Conservation (phyloP, 1,284 basidiomycete species). For the Meira miltonrushii region DNA sequence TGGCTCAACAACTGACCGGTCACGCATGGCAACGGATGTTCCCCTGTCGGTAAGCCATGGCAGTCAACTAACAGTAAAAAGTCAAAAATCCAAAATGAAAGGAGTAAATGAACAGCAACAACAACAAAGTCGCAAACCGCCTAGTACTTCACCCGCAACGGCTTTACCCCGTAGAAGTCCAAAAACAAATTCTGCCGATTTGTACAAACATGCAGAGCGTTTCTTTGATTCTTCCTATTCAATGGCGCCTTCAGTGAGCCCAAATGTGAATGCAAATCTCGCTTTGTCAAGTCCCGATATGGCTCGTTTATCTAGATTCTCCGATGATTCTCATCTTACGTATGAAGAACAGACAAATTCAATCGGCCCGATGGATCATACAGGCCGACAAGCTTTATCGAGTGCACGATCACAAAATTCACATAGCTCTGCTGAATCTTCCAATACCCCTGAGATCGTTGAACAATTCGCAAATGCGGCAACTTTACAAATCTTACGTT, state of each 20-base stretch:
- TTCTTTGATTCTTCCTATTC: slow-evolving; percentile 18
- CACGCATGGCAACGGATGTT: slow-evolving; percentile 5
- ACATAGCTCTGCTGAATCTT: slow-evolving; percentile 1
- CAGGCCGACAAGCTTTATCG: background rate
- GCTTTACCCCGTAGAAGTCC: slow-evolving; percentile 1
- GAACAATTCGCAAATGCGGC: background rate
- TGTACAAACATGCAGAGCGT: slow-evolving; percentile 29
- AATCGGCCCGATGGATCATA: background rate
- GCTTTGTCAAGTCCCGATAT: background rate
- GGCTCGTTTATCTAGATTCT: background rate
- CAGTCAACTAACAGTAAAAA: slow-evolving; percentile 11
- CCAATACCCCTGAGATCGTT: background rate
- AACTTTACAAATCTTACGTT: slow-evolving; percentile 5
- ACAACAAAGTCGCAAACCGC: background rate
- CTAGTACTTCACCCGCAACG: background rate
- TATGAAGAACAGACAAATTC: background rate
- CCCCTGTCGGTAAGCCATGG: slow-evolving; percentile 12
- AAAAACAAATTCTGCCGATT: background rate
- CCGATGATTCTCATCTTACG: background rate
- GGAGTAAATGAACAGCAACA: background rate
- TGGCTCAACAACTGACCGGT: too few species aligned
- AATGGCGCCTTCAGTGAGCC: background rate
- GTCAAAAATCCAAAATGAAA: background rate
- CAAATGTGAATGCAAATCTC: background rate
- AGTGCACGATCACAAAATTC: background rate